Conservation (phyloP, 2,329 filamentous ascomycete genomes). For the Cladosporium oxysporum region DNA sequence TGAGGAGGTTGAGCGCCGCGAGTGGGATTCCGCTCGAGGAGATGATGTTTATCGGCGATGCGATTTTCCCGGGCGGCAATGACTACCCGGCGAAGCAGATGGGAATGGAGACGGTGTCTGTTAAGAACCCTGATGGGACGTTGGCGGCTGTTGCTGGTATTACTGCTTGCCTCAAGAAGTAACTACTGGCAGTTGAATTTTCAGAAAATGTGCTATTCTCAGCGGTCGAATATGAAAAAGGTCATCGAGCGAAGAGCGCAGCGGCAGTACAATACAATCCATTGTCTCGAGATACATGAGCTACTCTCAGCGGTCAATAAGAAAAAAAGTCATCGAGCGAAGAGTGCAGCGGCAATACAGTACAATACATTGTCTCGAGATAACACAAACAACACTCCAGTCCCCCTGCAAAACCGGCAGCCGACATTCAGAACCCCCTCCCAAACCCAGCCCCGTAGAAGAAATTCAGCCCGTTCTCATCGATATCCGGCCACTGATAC, state of each 20-base stretch:
- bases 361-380: too few species aligned
- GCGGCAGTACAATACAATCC: neutral
- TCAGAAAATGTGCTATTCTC: too few species aligned
- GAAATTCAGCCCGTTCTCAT: constrained; percentile 17
- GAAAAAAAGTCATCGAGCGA: too few species aligned
- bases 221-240: too few species aligned
- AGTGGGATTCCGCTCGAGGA: constrained; percentile 40
- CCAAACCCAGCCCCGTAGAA: constrained; percentile 18
- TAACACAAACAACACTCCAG: too few species aligned
- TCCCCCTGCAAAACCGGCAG: too few species aligned
- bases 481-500: constrained; percentile 16
- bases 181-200: too few species aligned
- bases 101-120: constrained; percentile 32
- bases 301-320: neutral
- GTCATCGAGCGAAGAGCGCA: neutral
- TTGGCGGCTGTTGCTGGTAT: constrained; percentile 31
- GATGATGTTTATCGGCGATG: constrained; percentile 47
- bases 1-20: constrained; percentile 32
- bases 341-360: too few species aligned
- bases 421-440: neutral
- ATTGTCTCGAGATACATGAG: neutral
- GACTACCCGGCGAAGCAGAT: constrained; percentile 42
- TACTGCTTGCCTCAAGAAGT: constrained; percentile 27
- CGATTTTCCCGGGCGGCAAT: constrained; percentile 45
- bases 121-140: constrained; percentile 32